phyloP scores from a whole-genome alignment of 192 early-diverging fungal genomes.

The Lobosporangium transversale region DNA sequence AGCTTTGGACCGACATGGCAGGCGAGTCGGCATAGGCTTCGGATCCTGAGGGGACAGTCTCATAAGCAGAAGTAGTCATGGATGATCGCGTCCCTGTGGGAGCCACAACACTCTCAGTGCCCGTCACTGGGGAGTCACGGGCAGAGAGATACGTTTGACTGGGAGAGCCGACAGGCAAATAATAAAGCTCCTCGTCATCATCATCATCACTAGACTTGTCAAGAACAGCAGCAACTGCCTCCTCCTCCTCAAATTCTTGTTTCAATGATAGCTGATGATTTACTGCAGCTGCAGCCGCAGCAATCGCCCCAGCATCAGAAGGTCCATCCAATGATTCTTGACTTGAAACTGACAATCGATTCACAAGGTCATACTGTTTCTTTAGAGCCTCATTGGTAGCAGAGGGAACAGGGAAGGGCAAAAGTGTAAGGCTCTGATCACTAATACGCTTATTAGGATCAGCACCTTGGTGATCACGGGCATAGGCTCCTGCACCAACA shows the following conservation, averaged over 20 bases:
- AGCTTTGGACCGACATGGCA: neutral
- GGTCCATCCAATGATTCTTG: conserved; percentile 4
- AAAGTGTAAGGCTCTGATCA: neutral
- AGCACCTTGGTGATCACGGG: neutral
- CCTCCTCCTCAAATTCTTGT: conserved; percentile 29
- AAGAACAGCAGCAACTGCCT: neutral
- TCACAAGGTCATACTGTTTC: conserved; percentile 32
- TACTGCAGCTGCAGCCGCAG: conserved; percentile 19
- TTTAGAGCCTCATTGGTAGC: conserved; percentile 29
- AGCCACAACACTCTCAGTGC: neutral
- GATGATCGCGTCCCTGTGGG: neutral
- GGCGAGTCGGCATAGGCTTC: conserved; percentile 25
- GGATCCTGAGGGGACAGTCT: conserved; percentile 14
- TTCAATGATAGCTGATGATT: conserved; percentile 38
- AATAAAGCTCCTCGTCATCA: neutral
- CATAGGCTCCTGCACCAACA: neutral
- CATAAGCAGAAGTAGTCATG: conserved; percentile 20
- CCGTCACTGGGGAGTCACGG: conserved; percentile 3
- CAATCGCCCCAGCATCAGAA: neutral
- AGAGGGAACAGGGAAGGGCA: conserved; percentile 26
- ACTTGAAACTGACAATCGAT: conserved; percentile 19
- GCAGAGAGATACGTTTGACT: conserved; percentile 13
- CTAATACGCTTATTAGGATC: neutral
- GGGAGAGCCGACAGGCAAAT: conserved; percentile 15
- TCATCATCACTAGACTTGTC: neutral